Conservation (phyloP, 2,329 filamentous ascomycete genomes). For the Penicillium sp. region DNA sequence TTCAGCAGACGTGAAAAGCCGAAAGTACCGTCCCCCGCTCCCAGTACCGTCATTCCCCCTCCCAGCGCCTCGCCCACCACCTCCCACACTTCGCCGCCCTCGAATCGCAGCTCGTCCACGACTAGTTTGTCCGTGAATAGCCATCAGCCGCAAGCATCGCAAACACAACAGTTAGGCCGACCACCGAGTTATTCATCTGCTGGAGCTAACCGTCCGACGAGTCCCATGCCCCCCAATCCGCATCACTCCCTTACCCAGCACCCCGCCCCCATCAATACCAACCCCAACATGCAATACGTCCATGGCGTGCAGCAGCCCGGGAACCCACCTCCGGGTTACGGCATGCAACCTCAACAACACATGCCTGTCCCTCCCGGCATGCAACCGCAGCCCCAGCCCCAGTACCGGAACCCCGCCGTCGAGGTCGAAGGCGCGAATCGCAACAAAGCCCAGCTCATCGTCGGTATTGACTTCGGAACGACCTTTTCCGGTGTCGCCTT, state of each 20-base stretch:
- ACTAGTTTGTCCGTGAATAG: constrained; percentile 56
- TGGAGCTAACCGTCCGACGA: constrained; percentile 48
- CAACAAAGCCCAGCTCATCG: constrained; percentile 95
- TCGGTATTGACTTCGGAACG: constrained; percentile 98
- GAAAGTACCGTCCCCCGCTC: constrained; percentile 40
- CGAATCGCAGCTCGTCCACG: constrained; percentile 45
- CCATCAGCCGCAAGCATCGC: constrained; percentile 18
- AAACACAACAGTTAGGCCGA: constrained; percentile 53
- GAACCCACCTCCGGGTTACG: constrained; percentile 46
- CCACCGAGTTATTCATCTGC: constrained; percentile 64
- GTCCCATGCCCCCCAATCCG: constrained; percentile 50
- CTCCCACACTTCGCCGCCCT: constrained; percentile 37
- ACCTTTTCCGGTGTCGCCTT: constrained; percentile 98
- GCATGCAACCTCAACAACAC: constrained; percentile 34
- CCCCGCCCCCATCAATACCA: constrained; percentile 56
- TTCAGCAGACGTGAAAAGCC: constrained; percentile 51
- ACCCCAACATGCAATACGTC: constrained; percentile 46
- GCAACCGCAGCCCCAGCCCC: constrained; percentile 21
- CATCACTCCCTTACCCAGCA: constrained; percentile 40
- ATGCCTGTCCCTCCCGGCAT: constrained; percentile 27
- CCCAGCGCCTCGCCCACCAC: constrained; percentile 34
- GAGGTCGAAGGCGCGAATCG: constrained; percentile 86
- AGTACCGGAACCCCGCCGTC: constrained; percentile 38
- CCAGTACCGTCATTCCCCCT: constrained; percentile 35
- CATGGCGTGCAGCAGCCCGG: constrained; percentile 35